Conservation (phyloP, 2,329 filamentous ascomycete species). For the Sporothrix globosa region DNA sequence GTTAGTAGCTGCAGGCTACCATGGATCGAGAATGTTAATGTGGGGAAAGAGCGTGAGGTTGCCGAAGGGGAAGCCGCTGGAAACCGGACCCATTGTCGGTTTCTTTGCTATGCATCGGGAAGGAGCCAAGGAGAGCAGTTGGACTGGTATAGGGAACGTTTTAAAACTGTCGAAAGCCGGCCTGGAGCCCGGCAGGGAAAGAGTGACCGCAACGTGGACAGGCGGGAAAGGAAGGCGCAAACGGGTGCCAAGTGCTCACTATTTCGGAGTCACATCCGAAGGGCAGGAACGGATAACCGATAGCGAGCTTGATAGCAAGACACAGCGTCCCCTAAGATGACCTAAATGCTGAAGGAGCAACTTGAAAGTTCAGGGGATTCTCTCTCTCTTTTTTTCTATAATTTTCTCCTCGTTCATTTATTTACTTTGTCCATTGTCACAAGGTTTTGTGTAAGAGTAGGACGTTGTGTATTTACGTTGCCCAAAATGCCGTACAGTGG, state of each 20-base stretch:
- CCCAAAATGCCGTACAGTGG: slow-evolving; percentile 15
- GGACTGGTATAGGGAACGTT: too few relatives aligned
- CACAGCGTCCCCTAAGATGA: neutral
- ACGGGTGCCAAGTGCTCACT: neutral
- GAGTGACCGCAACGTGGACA: neutral
- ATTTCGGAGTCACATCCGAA: slow-evolving; percentile 9
- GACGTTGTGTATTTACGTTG: neutral
- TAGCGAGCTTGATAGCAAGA: slow-evolving; percentile 18
- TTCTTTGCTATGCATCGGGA: slow-evolving; percentile 7
- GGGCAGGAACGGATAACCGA: slow-evolving; percentile 18
- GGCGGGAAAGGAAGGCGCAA: slow-evolving; percentile 10
- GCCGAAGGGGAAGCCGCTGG: slow-evolving; percentile 20
- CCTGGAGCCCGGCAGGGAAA: slow-evolving; percentile 1
- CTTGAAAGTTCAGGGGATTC: neutral
- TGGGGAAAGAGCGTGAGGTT: slow-evolving; percentile 5
- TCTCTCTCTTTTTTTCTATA: neutral
- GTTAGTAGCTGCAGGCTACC: slow-evolving; percentile 15
- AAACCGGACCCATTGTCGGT: neutral
- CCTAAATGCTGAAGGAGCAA: neutral
- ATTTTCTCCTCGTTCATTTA: neutral
- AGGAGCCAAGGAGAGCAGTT: neutral
- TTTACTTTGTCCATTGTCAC: neutral
- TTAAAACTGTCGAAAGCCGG: neutral
- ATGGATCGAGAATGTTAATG: too few relatives aligned
- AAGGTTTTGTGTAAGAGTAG: neutral